Percentiles rank a stretch among this genome's conserved stretches.
Conservation (phyloP, 208 protist species). For the Porcisia deanei region DNA sequence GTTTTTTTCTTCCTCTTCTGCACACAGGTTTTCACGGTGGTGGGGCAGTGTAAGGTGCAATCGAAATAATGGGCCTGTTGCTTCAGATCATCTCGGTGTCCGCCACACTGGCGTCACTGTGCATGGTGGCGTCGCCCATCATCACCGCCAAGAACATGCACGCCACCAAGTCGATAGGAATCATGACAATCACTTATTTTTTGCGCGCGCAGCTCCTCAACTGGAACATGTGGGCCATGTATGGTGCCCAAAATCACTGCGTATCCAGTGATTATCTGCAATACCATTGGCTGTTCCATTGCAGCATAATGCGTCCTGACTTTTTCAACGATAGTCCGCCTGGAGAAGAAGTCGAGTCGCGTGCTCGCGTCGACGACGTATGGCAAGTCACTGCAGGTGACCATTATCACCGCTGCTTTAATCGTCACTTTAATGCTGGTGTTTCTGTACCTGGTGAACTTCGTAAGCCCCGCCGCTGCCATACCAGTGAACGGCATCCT, state of each 20-base stretch:
- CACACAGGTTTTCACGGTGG: not conserved
- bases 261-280: conserved; percentile 53
- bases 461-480: conserved; percentile 13
- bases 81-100: conserved; percentile 37
- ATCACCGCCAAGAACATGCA: conserved; percentile 53
- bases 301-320: conserved; percentile 61
- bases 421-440: conserved; percentile 32
- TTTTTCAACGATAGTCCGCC: conserved; percentile 48
- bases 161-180: conserved; percentile 37
- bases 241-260: conserved; percentile 41
- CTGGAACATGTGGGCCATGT: conserved; percentile 67
- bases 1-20: not conserved
- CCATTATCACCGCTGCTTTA: conserved; percentile 18
- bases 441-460: conserved; percentile 39
- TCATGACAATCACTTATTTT: conserved; percentile 68
- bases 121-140: conserved; percentile 55
- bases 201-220: conserved; percentile 58
- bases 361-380: conserved; percentile 46
- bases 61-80: conserved; percentile 28
- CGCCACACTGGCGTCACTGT: conserved; percentile 49
- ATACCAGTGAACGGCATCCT: conserved; percentile 47
- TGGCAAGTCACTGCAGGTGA: conserved; percentile 18
- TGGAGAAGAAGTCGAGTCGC: conserved; percentile 49
- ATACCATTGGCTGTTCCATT: conserved; percentile 43
- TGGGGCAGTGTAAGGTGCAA: not conserved